Base-by-base conservation (phyloP, 441 rosid species). In the Pelargonium citronellum region DNA sequence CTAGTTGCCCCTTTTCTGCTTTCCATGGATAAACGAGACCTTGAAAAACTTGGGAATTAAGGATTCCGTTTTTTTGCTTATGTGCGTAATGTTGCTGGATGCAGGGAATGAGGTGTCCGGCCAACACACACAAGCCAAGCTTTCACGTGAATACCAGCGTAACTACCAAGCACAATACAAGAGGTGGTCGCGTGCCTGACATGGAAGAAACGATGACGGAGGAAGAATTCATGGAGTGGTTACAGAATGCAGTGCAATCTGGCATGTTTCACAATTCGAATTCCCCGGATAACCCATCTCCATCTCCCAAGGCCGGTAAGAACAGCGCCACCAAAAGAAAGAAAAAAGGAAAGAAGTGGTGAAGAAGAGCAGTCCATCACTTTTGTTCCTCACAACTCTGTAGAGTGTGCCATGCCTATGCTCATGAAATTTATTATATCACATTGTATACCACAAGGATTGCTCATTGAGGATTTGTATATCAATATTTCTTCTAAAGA, bases 81-180 rank as follows among this genome's bases (percentile, higher is more conserved):
- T 47, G 16, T 13, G 73, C 65, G 22, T 43, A 70, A 63, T 70
- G 63, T 24, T 73, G 71, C 75, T 73, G 66, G 71, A 71, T 82
- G 71, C 89, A 95, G 98, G 99, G 95, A 80, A 95, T 91, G 98
- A 87, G 95, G 82, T 95, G 92, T 81, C 83, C 87, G 12, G 86
- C 97, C n/a, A 92, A 95, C 80, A 87, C 90, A 1, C 97, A 92
- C 87, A 95, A 91, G 84, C 91, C 98, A 27, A 88, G 95, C 78
- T 95, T 95, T 79, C 99, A 95, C 64, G 97, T 95, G 74, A 95
- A 89, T 78, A 85, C 98, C 1, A 86, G 87, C 37, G 71, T 87
- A 19, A 83, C 86, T 46, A 69, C 89, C 41, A 92, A 83, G 80
- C 89, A 77, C 55, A 65, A 39, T 51, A 41, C 78, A 74, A 88